Evolutionary conservation across 306 rosid species (phyloP).

Genomic region (Prinsepia uniflora): DNA sequence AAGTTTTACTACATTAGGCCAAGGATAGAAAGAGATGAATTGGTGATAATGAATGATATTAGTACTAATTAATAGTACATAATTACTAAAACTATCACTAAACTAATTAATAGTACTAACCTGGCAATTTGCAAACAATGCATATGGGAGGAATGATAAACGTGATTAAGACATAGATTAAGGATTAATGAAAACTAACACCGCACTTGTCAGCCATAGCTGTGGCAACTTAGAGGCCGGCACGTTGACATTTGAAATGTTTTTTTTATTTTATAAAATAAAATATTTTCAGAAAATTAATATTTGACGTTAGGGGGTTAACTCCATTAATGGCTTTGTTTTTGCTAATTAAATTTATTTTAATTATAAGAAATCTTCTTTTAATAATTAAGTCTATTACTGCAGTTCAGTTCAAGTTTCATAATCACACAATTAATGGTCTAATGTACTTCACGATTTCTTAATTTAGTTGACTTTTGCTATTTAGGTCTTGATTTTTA

Average conservation of each 20-base stretch:
- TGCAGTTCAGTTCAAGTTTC: constrained; percentile 5
- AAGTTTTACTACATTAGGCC: background rate
- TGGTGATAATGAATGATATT: no score
- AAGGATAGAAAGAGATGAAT: background rate
- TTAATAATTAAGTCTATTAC: background rate
- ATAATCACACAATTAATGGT: background rate
- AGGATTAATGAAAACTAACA: no score
- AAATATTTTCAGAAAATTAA: background rate
- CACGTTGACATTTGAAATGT: constrained; percentile 10
- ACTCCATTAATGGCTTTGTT: constrained; percentile 2
- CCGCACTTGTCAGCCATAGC: constrained; percentile 2
- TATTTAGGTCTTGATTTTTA: background rate
- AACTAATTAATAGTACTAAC: no score
- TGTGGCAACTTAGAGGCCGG: background rate
- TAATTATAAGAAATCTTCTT: background rate
- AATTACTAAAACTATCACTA: no score
- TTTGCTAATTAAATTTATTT: background rate
- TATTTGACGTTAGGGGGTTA: constrained; percentile 19
- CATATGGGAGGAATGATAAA: background rate
- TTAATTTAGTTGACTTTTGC: constrained; percentile 4
- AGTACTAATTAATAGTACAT: no score
- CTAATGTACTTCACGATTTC: background rate
- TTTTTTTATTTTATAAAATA: background rate
- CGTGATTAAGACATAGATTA: background rate
- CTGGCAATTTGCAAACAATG: background rate